Base-by-base conservation (phyloP, 176 grass and related monocot genomes). In the barley (Hordeum vulgare) region DNA sequence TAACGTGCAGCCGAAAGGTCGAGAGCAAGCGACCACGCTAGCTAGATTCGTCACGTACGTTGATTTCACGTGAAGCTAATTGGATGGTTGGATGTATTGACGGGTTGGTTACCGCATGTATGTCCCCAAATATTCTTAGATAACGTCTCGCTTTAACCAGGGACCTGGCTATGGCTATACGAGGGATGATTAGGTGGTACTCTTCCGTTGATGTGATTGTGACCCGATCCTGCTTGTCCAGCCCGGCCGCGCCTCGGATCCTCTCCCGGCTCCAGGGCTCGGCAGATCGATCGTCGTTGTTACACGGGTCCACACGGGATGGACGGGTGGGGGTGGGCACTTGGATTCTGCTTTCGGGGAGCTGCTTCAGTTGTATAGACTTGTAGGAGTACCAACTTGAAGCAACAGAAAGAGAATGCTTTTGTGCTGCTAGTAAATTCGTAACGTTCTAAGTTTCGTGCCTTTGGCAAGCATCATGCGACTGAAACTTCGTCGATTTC, bases 201-300 rank as follows among this genome's bases (percentile, higher is more conserved):
- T 65, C 80, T 40, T 78, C 8, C 2, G 17, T 53, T 64, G 86
- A 65, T 57, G 86, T 78, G 66, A 88, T 25, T 57, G 86, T 78
- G 66, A 88, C 33, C 15, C 21, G 37, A 71, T 71, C 53, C 24
- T 35, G 74, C 58, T 47, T 74, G 39, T 17, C 39, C 35, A 12
- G 42, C 36, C 12, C 41, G 34, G 4, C 4, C 26, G 24, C 81
- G 24, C 81, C 57, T 88, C 35, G 67, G 81, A 84, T 88, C 81
- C 86, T 64, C 57, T 41, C 80, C 54, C 1, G 5, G 63, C 67
- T 8, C 34, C 51, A 51, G 23, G 35, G 42, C 31, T 17, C n/a
- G 39, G 12, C 51, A 33, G 41, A 26, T 45, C 39, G 70, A 44
- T 36, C 54, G 37, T 80, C 56, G 27, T 80, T 21, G 42, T 40